These are phyloP conservation scores for Candida michaelii DNA, from an alignment of 805 yeast genomes.

Conservation along the genomic window DNA sequence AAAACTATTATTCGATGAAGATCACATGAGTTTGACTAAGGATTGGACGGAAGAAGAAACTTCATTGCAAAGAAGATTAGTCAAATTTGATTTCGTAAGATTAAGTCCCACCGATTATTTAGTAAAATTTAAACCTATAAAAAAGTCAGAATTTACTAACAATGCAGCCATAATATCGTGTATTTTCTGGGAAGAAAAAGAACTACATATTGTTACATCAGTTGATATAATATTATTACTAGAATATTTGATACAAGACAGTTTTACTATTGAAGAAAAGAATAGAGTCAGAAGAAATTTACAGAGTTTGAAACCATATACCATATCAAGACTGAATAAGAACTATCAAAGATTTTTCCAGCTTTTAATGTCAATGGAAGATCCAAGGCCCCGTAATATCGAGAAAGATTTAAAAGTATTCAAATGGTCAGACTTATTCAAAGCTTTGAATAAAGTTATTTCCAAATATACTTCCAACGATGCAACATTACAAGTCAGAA, in stretches of 20 bases:
- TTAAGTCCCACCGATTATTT: constrained; percentile 28
- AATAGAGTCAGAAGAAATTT: constrained; percentile 67
- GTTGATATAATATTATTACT: constrained; percentile 61
- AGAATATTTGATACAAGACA: constrained; percentile 55
- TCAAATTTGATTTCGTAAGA: constrained; percentile 43
- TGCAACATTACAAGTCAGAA: constrained; percentile 3
- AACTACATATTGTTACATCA: constrained; percentile 55
- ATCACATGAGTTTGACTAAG: constrained; percentile 35
- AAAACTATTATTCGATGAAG: constrained; percentile 27
- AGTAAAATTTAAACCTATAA: constrained; percentile 39
- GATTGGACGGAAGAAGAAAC: constrained; percentile 51
- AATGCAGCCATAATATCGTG: constrained; percentile 55
- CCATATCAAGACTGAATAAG: constrained; percentile 50
- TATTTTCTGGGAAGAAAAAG: constrained; percentile 53
- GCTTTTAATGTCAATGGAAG: constrained; percentile 57
- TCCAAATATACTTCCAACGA: constrained; percentile 49
- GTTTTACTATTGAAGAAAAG: constrained; percentile 65
- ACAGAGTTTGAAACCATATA: constrained; percentile 61
- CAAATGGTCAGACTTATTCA: constrained; percentile 52
- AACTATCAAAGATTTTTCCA: constrained; percentile 30
- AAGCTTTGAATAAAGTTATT: constrained; percentile 56
- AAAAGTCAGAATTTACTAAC: constrained; percentile 32
- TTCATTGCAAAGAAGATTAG: constrained; percentile 45
- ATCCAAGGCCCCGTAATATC: constrained; percentile 67
- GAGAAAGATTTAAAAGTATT: constrained; percentile 72